Evolutionary conservation across 139 green algal genomes (phyloP).

Genomic region (Prasinococcaceae sp.): DNA sequence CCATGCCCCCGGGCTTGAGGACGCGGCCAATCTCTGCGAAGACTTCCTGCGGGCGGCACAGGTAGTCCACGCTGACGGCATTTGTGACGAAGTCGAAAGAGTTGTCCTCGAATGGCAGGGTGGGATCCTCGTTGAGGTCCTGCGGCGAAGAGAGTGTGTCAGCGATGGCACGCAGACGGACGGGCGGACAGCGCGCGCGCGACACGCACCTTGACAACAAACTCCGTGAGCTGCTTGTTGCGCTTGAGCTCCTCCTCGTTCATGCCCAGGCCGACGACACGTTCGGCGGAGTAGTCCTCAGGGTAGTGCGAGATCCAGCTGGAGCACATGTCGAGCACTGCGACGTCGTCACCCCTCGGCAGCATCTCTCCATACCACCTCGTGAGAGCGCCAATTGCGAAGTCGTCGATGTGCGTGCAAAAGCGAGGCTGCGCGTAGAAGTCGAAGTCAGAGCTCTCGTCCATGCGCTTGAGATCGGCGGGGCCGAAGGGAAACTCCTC

Average conservation of each 20-base stretch:
- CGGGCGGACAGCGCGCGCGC: too few species aligned
- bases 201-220: too few species aligned
- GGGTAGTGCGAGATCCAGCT: slow-evolving; percentile 73
- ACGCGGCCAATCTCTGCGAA: slow-evolving; percentile 61
- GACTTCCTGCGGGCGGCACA: slow-evolving; percentile 56
- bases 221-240: too few species aligned
- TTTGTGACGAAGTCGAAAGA: slow-evolving; percentile 70
- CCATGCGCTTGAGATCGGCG: slow-evolving; percentile 55
- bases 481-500: slow-evolving; percentile 51
- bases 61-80: slow-evolving; percentile 65
- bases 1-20: slow-evolving; percentile 62
- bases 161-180: too few species aligned
- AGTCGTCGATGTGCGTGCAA: slow-evolving; percentile 90
- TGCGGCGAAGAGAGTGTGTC: too few species aligned
- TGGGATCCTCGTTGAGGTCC: slow-evolving; percentile 62
- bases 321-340: slow-evolving; percentile 69
- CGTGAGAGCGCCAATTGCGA: slow-evolving; percentile 69
- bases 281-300: slow-evolving; percentile 49
- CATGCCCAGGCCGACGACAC: slow-evolving; percentile 61
- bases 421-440: slow-evolving; percentile 78
- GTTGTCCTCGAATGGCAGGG: slow-evolving; percentile 65
- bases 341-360: slow-evolving; percentile 29
- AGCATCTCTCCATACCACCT: slow-evolving; percentile 56
- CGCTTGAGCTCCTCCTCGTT: slow-evolving; percentile 57
- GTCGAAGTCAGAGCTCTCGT: slow-evolving; percentile 27